A percentile compares a stretch with the other conserved stretches of the same genome.
Evolutionary conservation across 1,284 basidiomycete genomes (phyloP).

Genomic region (Ustanciosporium gigantosporum): DNA sequence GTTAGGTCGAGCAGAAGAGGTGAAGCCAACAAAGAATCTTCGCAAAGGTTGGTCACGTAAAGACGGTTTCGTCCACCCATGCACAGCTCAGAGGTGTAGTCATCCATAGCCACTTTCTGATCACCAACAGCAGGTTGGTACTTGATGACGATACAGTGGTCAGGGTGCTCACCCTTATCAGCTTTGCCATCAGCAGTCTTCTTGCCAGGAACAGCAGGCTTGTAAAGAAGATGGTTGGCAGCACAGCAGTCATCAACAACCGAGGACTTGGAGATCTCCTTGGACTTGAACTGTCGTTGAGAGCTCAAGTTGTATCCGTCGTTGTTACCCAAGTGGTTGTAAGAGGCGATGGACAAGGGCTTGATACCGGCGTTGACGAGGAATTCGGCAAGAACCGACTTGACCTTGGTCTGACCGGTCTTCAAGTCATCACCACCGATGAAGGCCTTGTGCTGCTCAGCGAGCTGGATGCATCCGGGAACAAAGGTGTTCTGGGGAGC

Average conservation of each 20-base stretch:
- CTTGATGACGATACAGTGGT: slow-evolving; percentile 83
- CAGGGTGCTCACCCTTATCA: slow-evolving; percentile 87
- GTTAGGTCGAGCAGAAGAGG: slow-evolving; percentile 92
- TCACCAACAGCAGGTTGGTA: slow-evolving; percentile 83
- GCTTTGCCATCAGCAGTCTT: slow-evolving; percentile 63
- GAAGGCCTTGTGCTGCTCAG: slow-evolving; percentile 85
- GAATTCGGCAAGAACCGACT: slow-evolving; percentile 95
- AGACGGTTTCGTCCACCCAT: slow-evolving; percentile 66
- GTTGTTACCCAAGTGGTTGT: slow-evolving; percentile 99
- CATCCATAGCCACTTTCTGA: slow-evolving; percentile 84
- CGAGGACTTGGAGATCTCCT: slow-evolving; percentile 84
- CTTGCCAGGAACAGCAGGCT: slow-evolving; percentile 66
- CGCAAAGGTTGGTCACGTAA: slow-evolving; percentile 42
- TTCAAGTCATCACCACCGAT: slow-evolving; percentile 98
- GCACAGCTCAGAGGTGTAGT: slow-evolving; percentile 88
- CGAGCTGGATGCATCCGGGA: slow-evolving; percentile 89
- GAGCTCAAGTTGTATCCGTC: slow-evolving; percentile 90
- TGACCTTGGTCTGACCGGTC: slow-evolving; percentile 65
- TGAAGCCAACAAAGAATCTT: slow-evolving; percentile 93
- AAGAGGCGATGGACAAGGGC: slow-evolving; percentile 91
- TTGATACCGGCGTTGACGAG: slow-evolving; percentile 99
- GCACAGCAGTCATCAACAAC: slow-evolving; percentile 77
- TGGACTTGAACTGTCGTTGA: slow-evolving; percentile 92
- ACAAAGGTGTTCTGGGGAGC: slow-evolving; percentile 99
- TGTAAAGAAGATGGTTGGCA: slow-evolving; percentile 87